These are phyloP conservation scores for Aspergillus ruber DNA, from an alignment of 2,329 filamentous ascomycete genomes.

Conservation along the genomic window DNA sequence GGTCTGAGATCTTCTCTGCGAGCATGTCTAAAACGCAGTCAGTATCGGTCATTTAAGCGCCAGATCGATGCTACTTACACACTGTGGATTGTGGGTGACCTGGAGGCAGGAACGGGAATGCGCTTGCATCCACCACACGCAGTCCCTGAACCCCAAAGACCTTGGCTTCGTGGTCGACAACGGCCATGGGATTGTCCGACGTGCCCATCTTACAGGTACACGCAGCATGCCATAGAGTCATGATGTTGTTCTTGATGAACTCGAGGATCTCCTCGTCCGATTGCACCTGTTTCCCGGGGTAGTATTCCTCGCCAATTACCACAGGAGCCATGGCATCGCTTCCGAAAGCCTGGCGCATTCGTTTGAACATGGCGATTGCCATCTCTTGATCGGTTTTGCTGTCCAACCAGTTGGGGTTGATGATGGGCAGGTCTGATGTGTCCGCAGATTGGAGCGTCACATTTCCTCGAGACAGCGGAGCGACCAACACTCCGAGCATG, in stretches of 20 bases:
- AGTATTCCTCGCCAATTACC: slow-evolving; percentile 30
- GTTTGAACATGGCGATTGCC: slow-evolving; percentile 38
- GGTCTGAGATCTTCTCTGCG: slow-evolving; percentile 32
- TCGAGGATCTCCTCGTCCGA: slow-evolving; percentile 40
- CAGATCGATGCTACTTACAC: slow-evolving; percentile 16
- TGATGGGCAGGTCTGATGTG: slow-evolving; percentile 31
- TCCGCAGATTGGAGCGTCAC: slow-evolving; percentile 30
- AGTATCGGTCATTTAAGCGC: not conserved
- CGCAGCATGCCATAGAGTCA: slow-evolving; percentile 22
- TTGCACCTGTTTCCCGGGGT: slow-evolving; percentile 30
- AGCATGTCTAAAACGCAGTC: slow-evolving; percentile 20
- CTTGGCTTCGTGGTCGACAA: slow-evolving; percentile 23
- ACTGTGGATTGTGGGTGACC: slow-evolving; percentile 35
- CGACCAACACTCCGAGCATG: slow-evolving; percentile 15
- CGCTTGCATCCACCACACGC: slow-evolving; percentile 30
- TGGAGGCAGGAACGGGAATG: slow-evolving; percentile 33
- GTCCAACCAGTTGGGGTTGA: slow-evolving; percentile 44
- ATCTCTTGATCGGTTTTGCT: slow-evolving; percentile 39
- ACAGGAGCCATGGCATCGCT: slow-evolving; percentile 23
- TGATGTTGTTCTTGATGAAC: slow-evolving; percentile 23
- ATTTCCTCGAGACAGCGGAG: slow-evolving; percentile 40
- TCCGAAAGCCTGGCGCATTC: slow-evolving; percentile 34
- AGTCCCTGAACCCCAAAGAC: slow-evolving; percentile 25
- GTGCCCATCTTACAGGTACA: slow-evolving; percentile 28
- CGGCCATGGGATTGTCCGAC: slow-evolving; percentile 19